Base-by-base conservation (phyloP, 1,284 basidiomycete genomes). In the Thelephora terrestris region DNA sequence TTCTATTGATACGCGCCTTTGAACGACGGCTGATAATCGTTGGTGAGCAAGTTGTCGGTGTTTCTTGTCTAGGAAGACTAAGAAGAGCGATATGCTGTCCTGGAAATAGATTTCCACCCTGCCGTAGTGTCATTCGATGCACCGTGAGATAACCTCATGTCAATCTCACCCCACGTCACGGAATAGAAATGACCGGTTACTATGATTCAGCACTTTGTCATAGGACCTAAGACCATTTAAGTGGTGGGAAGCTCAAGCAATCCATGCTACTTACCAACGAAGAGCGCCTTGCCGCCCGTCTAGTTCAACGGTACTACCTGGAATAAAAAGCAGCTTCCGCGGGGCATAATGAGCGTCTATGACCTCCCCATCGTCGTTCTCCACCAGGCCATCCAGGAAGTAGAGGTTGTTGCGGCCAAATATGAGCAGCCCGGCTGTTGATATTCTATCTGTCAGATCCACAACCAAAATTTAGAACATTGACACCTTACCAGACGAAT, bases 61-160 rank as follows among this genome's bases (percentile, higher is more conserved):
- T 53, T 75, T 69, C 59, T 80, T 80, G 55, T 83, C 81, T 32
- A 80, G 64, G 63, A 92, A 91, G 2, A 91, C 85, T 20, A 88
- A 74, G 32, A 93, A 69, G 46, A 92, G 70, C 18, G 87, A 91
- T 14, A 86, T 77, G 57, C 86, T 90, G 59, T 94, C 90, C 54
- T 83, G 84, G 71, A 94, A 91, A 65, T 92, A 92, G 14, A 93
- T 74, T 63, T 94, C 90, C n/a, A 92, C 70, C 0, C 86, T 91
- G 48, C n/a, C 40, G 36, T 48, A 5, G 29, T 12, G 37, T 32
- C 47, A 29, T 48, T 47, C 39, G 43, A 52, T 27, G 27, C 9
- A 27, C 44, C 18, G 48, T 39, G 20, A 27, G 32, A 43, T 46
- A 38, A 45, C 16, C 39, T n/a, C 24, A 4, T 10, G 37, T 18